Percentiles rank a stretch among this genome's conserved stretches.
Conservation (phyloP, 108 stramenopile genomes). For the Halocafeteria seosinensis region DNA sequence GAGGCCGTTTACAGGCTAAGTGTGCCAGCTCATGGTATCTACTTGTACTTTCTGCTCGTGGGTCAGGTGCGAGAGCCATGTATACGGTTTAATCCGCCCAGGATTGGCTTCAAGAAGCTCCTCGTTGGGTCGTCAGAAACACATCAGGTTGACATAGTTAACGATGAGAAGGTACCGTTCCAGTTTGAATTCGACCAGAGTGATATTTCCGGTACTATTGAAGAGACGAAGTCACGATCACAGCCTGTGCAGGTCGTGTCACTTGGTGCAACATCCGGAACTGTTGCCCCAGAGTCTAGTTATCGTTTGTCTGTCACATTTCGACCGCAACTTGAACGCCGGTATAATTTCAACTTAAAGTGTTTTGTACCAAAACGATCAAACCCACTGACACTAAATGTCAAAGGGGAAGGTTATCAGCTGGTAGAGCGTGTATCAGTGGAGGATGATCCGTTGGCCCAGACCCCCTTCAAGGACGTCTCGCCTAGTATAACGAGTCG, state of each 20-base stretch:
- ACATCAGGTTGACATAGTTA: conserved; percentile 32
- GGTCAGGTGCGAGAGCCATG: conserved; percentile 36
- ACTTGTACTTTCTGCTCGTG: conserved; percentile 30
- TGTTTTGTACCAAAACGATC: conserved; percentile 36
- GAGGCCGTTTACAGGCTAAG: conserved; percentile 37
- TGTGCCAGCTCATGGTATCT: conserved; percentile 29
- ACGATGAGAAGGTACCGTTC: conserved; percentile 36
- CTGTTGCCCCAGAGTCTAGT: no score
- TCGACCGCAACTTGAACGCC: conserved; percentile 29
- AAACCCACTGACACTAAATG: conserved; percentile 27
- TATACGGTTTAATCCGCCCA: conserved; percentile 23
- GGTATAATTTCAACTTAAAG: conserved; percentile 35
- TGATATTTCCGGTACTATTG: no score
- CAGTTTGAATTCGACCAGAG: conserved; percentile 29
- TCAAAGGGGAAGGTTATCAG: conserved; percentile 47
- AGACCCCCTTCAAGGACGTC: no score
- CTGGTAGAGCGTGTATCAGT: no score
- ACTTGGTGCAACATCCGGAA: no score
- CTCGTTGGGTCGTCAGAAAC: conserved; percentile 20
- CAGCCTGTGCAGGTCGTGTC: no score
- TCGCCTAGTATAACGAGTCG: no score
- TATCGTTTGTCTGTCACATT: no score
- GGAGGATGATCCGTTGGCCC: no score
- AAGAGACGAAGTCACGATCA: no score
- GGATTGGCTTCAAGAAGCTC: conserved; percentile 30